Base-by-base conservation (phyloP, 495 filamentous ascomycete genomes). In the Pyrenula aspistea region DNA sequence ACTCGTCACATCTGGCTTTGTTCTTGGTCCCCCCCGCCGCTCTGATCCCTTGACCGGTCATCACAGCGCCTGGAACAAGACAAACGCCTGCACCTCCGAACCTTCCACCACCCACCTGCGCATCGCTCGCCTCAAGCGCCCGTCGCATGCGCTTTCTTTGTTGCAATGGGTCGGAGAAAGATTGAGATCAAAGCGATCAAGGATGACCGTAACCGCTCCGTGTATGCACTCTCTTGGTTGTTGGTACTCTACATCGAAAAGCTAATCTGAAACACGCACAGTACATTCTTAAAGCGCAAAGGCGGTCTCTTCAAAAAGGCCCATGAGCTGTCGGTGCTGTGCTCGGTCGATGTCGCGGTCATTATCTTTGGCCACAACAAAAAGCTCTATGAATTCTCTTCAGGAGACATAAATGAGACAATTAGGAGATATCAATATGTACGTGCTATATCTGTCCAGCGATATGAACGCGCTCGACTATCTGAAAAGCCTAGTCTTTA, bases 121-220 rank as follows among this genome's bases (percentile, higher is more conserved):
- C 31, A 42, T 42, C 31, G 4, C 31, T 42, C 31, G n/a, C n/a
- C 15, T 15, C 31, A 42, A 42, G 31, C 31, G 31, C n/a, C n/a
- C 31, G 31, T 42, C 31, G 31, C 15, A 42, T 42, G 31, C 31
- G 31, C 31, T 42, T 4, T 8, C 31, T 42, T 42, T 15, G 4
- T 54, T 56, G 57, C 49, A 47, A 86, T 86, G 83, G 83, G 83
- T 65, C 75, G 83, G 62, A 73, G 83, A 68, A 86, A 88, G 85
- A 98, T 98, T 69, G 93, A 96, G 75, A 98, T 98, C 80, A 97
- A 97, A 76, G 88, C 94, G 56, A 98, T 98, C 79, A 96, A 95
- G 76, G 93, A 98, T 83, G 93, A 98, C 70, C 83, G 93, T 66
- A 98, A 98, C 68, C 90, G 93, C 67, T 96, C 92, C 61, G 93